These are phyloP conservation scores for Akanthomyces uredinophilus DNA, from an alignment of 2,329 filamentous ascomycete genomes.

Conservation along the genomic window DNA sequence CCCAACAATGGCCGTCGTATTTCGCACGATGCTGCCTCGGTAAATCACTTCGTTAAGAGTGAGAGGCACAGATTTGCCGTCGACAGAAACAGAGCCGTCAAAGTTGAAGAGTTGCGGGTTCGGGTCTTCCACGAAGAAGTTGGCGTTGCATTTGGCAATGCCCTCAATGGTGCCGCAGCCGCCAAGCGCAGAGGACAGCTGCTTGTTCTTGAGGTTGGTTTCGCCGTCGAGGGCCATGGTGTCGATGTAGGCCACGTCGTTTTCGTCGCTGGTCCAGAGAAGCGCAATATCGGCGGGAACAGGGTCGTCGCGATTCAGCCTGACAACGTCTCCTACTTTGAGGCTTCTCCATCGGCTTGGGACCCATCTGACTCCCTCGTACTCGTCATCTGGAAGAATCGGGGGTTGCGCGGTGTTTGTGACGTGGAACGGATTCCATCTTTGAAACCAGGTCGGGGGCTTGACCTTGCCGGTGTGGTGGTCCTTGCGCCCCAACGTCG, in stretches of 20 bases:
- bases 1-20: constrained; percentile 68
- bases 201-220: constrained; percentile 75
- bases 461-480: constrained; percentile 26
- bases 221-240: constrained; percentile 82
- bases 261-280: constrained; percentile 70
- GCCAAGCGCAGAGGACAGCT: constrained; percentile 57
- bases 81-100: constrained; percentile 60
- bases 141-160: constrained; percentile 50
- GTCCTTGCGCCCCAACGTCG: constrained; percentile 38
- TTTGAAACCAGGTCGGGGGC: constrained; percentile 20
- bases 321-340: constrained; percentile 45
- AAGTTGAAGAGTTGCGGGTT: constrained; percentile 75
- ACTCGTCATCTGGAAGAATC: constrained; percentile 51
- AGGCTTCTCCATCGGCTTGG: constrained; percentile 40
- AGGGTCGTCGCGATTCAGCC: constrained; percentile 62
- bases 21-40: constrained; percentile 77
- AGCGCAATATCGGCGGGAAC: constrained; percentile 80
- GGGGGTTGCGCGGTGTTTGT: constrained; percentile 26
- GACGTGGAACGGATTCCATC: constrained; percentile 30
- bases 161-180: constrained; percentile 50
- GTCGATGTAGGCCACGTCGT: constrained; percentile 76
- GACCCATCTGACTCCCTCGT: constrained; percentile 52
- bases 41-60: constrained; percentile 81
- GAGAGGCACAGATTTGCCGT: constrained; percentile 58
- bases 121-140: constrained; percentile 70